Evolutionary conservation across 2,329 filamentous ascomycete species (phyloP), one percentile per base, ranked within the genome.

Genomic region (Monosporascus sp.): DNA sequence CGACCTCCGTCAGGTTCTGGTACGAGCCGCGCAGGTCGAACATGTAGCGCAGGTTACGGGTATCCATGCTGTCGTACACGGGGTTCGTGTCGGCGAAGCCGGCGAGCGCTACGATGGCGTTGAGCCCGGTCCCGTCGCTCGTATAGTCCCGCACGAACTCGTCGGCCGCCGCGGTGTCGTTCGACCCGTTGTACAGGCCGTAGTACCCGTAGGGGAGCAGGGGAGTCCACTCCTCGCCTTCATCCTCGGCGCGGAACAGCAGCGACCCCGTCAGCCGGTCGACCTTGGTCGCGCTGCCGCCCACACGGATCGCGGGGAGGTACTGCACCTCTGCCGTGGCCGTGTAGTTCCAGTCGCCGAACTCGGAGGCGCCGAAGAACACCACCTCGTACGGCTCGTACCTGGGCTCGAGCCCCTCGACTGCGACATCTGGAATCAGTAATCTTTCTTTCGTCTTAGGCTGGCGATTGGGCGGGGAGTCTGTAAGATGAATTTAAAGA

Each of bases 141-240:
- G 70, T 66, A 58, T 73, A 72, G 31, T 69, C 65, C 53, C 64
- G 66, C 36, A 78, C 70, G 56, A 77, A 78, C 14, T 52, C 63
- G 2, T 63, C 56, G 17, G 55, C 54, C 5, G 59, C 61, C 1
- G 57, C 51, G 17, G 60, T 59, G 40, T 55, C 55, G 49, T 63
- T 65, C 7, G 64, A 64, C 40, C 68, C 67, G 52, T 76, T 73
- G 53, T 75, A 76, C 1, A 68, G 62, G 1, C 74, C 69, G 56
- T 74, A 77, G 54, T 72, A 76, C 5, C 73, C 76, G 56, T 73
- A 79, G 16, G 76, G 72, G 27, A 80, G 58, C 47, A 77, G 61
- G 0, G 75, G 74, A 34, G 64, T 59, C 60, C 76, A 78, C 19
- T 48, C 59, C 41, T 65, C 60, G 8, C 52, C 64, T 1, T 74